Percentiles rank a stretch among this genome's conserved stretches.
Conservation (phyloP, 768 basidiomycete genomes). For the Tricholoma matsutake region DNA sequence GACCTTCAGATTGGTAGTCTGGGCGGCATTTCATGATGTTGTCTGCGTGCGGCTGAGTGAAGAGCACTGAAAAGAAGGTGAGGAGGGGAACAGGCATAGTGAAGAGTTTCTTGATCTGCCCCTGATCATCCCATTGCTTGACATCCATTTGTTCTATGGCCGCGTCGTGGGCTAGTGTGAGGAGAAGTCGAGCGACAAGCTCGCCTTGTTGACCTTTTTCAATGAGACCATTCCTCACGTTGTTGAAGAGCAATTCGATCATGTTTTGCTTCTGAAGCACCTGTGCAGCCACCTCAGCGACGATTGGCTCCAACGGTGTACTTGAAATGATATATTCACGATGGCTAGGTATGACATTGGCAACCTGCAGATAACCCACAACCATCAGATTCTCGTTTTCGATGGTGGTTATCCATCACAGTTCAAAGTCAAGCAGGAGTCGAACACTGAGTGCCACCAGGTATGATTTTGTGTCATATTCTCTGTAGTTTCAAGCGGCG, state of each 20-base stretch:
- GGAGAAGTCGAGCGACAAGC: background rate
- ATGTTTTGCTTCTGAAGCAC: background rate
- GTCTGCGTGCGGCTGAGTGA: background rate
- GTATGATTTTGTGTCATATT: background rate
- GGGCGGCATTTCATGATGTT: background rate
- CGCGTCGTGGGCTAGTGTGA: background rate
- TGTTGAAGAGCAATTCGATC: background rate
- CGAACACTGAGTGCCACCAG: background rate
- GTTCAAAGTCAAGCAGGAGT: background rate
- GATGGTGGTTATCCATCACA: background rate
- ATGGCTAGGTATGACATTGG: background rate
- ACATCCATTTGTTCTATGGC: background rate
- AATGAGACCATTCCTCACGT: background rate
- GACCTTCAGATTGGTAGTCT: background rate
- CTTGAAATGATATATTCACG: background rate
- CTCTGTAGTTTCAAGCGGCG: background rate
- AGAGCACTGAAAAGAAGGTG: background rate
- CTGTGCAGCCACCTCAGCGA: background rate
- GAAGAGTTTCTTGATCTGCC: background rate
- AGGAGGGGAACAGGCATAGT: background rate
- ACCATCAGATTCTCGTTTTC: background rate
- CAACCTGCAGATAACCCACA: background rate
- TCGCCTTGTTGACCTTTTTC: background rate
- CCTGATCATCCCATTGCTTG: background rate
- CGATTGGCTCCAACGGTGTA: background rate